These are phyloP conservation scores for Starmerella bombi DNA, from an alignment of 805 yeast genomes.

Conservation along the genomic window DNA sequence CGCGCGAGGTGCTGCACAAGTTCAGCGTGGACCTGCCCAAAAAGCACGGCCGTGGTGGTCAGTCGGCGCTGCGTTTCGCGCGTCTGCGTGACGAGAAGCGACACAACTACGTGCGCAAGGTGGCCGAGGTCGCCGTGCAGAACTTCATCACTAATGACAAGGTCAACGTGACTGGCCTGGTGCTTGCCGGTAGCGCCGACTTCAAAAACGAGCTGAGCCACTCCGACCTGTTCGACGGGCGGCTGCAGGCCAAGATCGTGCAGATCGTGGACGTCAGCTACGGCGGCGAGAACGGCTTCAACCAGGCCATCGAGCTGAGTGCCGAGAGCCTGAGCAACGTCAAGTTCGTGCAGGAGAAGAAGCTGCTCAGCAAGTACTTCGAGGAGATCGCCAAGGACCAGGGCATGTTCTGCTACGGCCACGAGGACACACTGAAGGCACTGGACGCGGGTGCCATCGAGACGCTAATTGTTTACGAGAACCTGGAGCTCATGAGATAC, in stretches of 20 bases:
- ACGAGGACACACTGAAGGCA: slow-evolving; percentile 92
- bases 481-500: slow-evolving; percentile 72
- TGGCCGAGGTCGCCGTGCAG: slow-evolving; percentile 96
- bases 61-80: slow-evolving; percentile 97
- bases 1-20: slow-evolving; percentile 90
- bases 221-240: slow-evolving; percentile 84
- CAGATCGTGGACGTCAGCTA: slow-evolving; percentile 93
- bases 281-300: slow-evolving; percentile 99
- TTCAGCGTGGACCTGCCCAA: slow-evolving; percentile 96
- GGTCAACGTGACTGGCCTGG: slow-evolving; percentile 85
- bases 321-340: slow-evolving; percentile 96
- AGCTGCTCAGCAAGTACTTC: slow-evolving; percentile 77
- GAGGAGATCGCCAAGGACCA: slow-evolving; percentile 97
- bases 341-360: slow-evolving; percentile 96
- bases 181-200: slow-evolving; percentile 98
- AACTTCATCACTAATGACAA: slow-evolving; percentile 91
- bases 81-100: slow-evolving; percentile 98
- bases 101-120: slow-evolving; percentile 96
- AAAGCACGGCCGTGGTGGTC: slow-evolving; percentile 99
- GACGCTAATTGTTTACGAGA: slow-evolving; percentile 81
- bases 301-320: slow-evolving; percentile 95
- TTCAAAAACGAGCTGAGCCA: slow-evolving; percentile 88
- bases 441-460: slow-evolving; percentile 94
- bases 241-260: slow-evolving; percentile 75
- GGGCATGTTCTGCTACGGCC: slow-evolving; percentile 95